Evolutionary conservation across 2,329 filamentous ascomycete genomes (phyloP).

Genomic region (Botryotinia calthae): DNA sequence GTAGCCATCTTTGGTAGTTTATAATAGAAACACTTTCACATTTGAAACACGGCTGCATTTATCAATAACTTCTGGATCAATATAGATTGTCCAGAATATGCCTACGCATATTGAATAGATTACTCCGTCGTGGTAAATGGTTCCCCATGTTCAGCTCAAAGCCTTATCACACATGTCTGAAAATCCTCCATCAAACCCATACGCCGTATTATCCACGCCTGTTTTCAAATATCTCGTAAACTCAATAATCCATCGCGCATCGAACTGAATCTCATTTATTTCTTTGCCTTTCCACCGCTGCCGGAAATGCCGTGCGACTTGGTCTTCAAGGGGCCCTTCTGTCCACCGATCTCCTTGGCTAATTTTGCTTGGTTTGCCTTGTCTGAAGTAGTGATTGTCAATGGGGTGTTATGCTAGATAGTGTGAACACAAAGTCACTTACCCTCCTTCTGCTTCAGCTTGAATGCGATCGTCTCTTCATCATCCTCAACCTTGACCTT

Average conservation of each 20-base stretch:
- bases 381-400: slow-evolving; percentile 3
- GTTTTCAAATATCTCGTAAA: slow-evolving; percentile 14
- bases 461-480: slow-evolving; percentile 81
- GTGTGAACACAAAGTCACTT: slow-evolving; percentile 40
- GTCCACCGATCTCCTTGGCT: slow-evolving; percentile 57
- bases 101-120: background rate
- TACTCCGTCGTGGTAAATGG: background rate
- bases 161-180: slow-evolving; percentile 2
- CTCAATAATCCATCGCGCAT: slow-evolving; percentile 5
- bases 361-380: slow-evolving; percentile 81
- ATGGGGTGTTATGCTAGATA: slow-evolving; percentile 42
- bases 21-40: background rate
- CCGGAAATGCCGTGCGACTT: slow-evolving; percentile 94
- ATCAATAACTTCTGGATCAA: background rate
- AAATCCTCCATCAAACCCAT: slow-evolving; percentile 18
- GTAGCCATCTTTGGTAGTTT: background rate
- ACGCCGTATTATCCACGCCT: slow-evolving; percentile 26
- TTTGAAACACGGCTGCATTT: slow-evolving; percentile 2
- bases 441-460: slow-evolving; percentile 83
- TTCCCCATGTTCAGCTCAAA: slow-evolving; percentile 5
- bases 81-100: background rate
- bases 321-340: slow-evolving; percentile 81
- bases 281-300: slow-evolving; percentile 78
- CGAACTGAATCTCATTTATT: slow-evolving; percentile 1
- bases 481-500: slow-evolving; percentile 70